phyloP scores from a whole-genome alignment of 495 filamentous ascomycete species.

The Talaromyces proteolyticus region DNA sequence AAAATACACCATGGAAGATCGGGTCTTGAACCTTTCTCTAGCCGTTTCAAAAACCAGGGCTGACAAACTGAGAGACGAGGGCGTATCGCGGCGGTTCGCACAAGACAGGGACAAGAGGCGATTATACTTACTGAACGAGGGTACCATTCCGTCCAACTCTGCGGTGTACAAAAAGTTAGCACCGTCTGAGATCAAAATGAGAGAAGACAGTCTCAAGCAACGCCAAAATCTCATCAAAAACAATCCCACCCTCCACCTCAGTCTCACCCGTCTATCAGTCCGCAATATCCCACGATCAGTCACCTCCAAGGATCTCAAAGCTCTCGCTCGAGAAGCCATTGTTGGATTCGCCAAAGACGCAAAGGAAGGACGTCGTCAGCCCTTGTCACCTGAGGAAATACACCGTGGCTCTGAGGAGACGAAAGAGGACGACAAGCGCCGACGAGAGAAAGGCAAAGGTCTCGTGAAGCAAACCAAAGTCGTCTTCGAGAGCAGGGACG shows the following conservation, averaged over 20 bases:
- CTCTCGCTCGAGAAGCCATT: conserved; percentile 79
- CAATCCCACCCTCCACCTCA: conserved; percentile 86
- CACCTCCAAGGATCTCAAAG: conserved; percentile 84
- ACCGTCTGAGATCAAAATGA: conserved; percentile 76
- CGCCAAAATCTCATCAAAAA: conserved; percentile 82
- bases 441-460: conserved; percentile 81
- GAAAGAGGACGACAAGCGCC: conserved; percentile 64
- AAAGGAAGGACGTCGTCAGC: conserved; percentile 62
- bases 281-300: conserved; percentile 86
- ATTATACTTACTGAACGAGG: conserved; percentile 84
- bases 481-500: conserved; percentile 80
- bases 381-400: conserved; percentile 82
- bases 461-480: conserved; percentile 95
- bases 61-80: conserved; percentile 62
- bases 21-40: conserved; percentile 73
- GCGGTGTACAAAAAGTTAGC: conserved; percentile 69
- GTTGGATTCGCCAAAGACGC: conserved; percentile 92
- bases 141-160: conserved; percentile 66
- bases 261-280: conserved; percentile 85
- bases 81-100: conserved; percentile 54
- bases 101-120: conserved; percentile 87
- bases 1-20: conserved; percentile 82
- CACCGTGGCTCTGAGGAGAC: conserved; percentile 73
- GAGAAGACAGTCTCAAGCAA: conserved; percentile 82
- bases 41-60: conserved; percentile 82